Conservation (phyloP, 345 rosid species). For the Linum trigynum region DNA sequence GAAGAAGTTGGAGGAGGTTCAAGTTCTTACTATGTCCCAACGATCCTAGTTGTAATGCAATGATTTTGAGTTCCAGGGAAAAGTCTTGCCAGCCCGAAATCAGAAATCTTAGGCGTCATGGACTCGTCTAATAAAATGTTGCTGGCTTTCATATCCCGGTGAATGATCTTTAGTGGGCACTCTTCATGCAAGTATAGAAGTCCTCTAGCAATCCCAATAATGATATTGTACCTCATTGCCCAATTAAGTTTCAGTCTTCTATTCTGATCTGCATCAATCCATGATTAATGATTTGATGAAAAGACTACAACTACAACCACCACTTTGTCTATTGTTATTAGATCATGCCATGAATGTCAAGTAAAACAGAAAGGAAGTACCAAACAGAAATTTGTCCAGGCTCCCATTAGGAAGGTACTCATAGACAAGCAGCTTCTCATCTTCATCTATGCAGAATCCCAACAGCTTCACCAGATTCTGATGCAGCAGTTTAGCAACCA, state of each 20-base stretch:
- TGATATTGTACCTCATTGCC: slow-evolving; percentile 3
- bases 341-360: neutral
- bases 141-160: slow-evolving; percentile 6
- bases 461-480: slow-evolving; percentile 2
- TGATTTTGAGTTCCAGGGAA: slow-evolving; percentile 2
- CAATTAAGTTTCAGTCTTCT: neutral
- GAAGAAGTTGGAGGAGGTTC: neutral
- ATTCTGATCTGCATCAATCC: neutral
- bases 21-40: slow-evolving; percentile 1
- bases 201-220: neutral
- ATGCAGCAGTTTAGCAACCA: slow-evolving; percentile 1
- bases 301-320: neutral
- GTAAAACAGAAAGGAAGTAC: neutral
- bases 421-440: slow-evolving; percentile 4
- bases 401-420: slow-evolving; percentile 8
- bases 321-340: too few species aligned
- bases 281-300: neutral
- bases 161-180: neutral
- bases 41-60: neutral
- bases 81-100: neutral
- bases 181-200: slow-evolving; percentile 1
- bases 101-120: neutral
- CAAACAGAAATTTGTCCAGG: slow-evolving; percentile 2
- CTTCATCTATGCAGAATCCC: slow-evolving; percentile 1
- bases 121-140: neutral